These are phyloP conservation scores for Ceratobasidium sp. DNA, from an alignment of 1,284 basidiomycete species.

Conservation along the genomic window DNA sequence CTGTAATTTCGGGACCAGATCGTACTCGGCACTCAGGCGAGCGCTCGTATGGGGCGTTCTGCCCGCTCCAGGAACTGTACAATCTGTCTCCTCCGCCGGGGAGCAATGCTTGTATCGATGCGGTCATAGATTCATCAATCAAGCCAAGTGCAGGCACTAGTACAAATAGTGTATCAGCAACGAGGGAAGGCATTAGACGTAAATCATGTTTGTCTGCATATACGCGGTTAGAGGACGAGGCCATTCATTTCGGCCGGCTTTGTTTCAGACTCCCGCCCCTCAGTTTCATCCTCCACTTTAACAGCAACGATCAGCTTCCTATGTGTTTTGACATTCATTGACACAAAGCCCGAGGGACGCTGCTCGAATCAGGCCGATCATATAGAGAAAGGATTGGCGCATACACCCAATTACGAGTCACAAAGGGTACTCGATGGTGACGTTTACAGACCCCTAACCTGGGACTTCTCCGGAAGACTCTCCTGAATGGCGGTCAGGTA, in stretches of 20 bases:
- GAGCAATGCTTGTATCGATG: neutral
- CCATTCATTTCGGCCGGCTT: conserved; percentile 13
- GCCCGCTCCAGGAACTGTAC: neutral
- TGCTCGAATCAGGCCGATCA: conserved; percentile 23
- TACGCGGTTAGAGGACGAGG: too few species aligned
- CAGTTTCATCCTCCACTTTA: neutral
- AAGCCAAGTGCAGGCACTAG: neutral
- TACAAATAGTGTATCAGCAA: too few species aligned
- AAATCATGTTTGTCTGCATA: too few species aligned
- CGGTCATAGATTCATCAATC: too few species aligned
- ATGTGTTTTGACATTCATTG: conserved; percentile 18
- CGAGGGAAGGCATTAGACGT: too few species aligned
- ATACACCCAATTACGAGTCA: conserved; percentile 6
- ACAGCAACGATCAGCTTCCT: conserved; percentile 28
- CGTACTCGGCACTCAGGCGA: neutral
- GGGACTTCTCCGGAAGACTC: conserved; percentile 6
- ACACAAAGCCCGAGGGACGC: neutral
- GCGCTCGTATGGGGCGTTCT: conserved; percentile 27
- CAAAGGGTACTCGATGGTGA: conserved; percentile 14
- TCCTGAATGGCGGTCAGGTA: conserved; percentile 17
- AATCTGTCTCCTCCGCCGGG: neutral
- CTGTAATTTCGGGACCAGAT: conserved; percentile 1
- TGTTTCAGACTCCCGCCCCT: conserved; percentile 23
- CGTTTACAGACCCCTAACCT: neutral
- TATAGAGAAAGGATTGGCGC: conserved; percentile 24